phyloP scores from a whole-genome alignment of 1,284 basidiomycete species.

The Rhodotorula sp. region DNA sequence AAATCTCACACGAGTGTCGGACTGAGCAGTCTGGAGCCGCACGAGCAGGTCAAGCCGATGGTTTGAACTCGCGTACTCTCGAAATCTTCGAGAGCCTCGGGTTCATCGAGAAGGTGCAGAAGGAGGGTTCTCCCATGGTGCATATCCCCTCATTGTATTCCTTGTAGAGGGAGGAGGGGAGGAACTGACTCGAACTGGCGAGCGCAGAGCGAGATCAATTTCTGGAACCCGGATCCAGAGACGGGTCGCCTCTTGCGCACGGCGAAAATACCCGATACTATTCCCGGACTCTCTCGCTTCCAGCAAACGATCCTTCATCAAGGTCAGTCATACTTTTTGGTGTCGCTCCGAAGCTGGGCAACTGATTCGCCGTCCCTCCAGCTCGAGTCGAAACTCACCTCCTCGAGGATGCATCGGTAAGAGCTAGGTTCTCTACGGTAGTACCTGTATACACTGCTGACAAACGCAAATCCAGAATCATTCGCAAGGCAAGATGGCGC shows the following conservation, averaged over 20 bases:
- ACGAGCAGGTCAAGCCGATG: slow-evolving; percentile 70
- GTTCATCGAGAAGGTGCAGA: slow-evolving; percentile 36
- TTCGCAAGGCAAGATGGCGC: slow-evolving; percentile 30
- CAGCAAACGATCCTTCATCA: slow-evolving; percentile 45
- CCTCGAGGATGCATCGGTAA: slow-evolving; percentile 37
- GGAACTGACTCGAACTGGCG: no score
- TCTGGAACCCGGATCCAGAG: slow-evolving; percentile 38
- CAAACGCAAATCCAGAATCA: slow-evolving; percentile 13
- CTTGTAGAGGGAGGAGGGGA: no score
- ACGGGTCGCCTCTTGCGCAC: slow-evolving; percentile 32
- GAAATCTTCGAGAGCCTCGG: slow-evolving; percentile 63
- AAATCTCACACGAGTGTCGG: no score
- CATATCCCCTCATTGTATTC: not conserved
- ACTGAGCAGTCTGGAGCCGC: not conserved
- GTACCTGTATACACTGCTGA: not conserved
- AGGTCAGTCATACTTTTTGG: not conserved
- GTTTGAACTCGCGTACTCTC: slow-evolving; percentile 71
- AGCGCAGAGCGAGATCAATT: slow-evolving; percentile 32
- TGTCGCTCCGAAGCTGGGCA: not conserved
- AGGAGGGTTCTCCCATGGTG: slow-evolving; percentile 39
- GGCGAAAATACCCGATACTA: slow-evolving; percentile 40
- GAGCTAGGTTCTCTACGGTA: not conserved
- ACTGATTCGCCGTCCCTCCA: not conserved
- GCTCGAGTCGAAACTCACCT: slow-evolving; percentile 44
- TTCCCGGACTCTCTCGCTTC: slow-evolving; percentile 44